Conservation (phyloP, 306 rosid species). For the Fragaria ananassa region DNA sequence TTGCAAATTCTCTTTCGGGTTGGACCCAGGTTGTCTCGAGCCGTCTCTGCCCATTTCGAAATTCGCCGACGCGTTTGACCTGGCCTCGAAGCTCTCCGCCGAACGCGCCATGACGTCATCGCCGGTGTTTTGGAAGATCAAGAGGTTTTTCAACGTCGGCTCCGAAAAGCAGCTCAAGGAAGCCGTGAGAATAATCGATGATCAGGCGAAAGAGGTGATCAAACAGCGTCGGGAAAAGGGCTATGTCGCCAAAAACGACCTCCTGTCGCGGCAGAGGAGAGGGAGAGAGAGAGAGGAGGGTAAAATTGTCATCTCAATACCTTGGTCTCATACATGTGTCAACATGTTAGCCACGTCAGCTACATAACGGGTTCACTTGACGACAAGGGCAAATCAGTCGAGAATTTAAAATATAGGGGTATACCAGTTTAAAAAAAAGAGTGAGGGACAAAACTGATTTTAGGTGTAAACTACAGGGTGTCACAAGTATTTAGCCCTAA, state of each 20-base stretch:
- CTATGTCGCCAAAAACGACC: slow-evolving; percentile 32
- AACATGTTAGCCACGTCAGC: too few species aligned
- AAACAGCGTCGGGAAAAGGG: slow-evolving; percentile 37
- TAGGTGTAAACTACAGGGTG: too few species aligned
- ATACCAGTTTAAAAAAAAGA: too few species aligned
- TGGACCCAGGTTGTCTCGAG: slow-evolving; percentile 73
- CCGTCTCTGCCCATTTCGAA: slow-evolving; percentile 40
- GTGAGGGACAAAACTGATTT: too few species aligned
- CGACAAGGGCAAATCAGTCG: too few species aligned
- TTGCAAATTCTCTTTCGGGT: slow-evolving; percentile 65
- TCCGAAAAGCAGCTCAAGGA: slow-evolving; percentile 58
- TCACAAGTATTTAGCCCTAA: too few species aligned
- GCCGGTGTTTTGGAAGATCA: slow-evolving; percentile 59
- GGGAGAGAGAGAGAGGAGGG: too few species aligned
- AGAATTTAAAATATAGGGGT: too few species aligned
- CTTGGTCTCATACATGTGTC: too few species aligned
- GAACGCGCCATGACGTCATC: slow-evolving; percentile 59
- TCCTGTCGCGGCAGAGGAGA: slow-evolving; percentile 67
- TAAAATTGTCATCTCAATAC: too few species aligned
- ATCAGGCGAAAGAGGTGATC: slow-evolving; percentile 42
- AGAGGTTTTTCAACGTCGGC: slow-evolving; percentile 48
- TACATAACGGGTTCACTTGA: too few species aligned
- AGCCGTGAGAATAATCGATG: slow-evolving; percentile 42
- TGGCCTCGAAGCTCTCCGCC: slow-evolving; percentile 62
- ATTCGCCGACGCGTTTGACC: slow-evolving; percentile 53